Base-by-base conservation (phyloP, 2,329 filamentous ascomycete genomes). In the Clarireedia monteithiana region DNA sequence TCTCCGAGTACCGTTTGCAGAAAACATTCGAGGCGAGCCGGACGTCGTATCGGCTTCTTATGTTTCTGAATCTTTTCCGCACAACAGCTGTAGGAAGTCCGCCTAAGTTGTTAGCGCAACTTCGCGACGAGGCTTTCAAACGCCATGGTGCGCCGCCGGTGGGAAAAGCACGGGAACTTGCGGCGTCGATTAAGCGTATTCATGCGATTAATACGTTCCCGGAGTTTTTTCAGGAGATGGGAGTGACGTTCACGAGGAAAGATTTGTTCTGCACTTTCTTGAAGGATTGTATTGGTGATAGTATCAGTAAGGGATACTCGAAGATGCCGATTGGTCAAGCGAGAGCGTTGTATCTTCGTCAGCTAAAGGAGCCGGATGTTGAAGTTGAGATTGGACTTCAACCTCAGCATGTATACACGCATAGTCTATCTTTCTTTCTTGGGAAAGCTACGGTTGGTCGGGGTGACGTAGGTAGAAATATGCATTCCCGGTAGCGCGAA, bases 41-140 rank as follows among this genome's bases (percentile, higher is more conserved):
- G 27, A 77, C 74, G 1, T 77, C 74, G 0, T 79, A 79, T 62
- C 72, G 75, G 2, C 71, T 79, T 4, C 69, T 80, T 26, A 79
- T 80, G 76, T 78, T 80, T 66, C 72, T 74, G 9, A 75, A 76
- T 55, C 68, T 79, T 14, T 79, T 80, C 65, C 73, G 73, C 9
- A 71, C 67, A 48, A 73, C 71, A 0, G 75, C 73, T 3, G 71
- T 76, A 2, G 70, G 70, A 0, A 67, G 61, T 17, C 63, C 67
- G 2, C 63, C 63, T 6, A 71, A 69, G 34, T 60, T 71, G 1
- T 67, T 78, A 4, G 49, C 48, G 3, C 58, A 73, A 48, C 64
- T 78, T 30, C 70, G 73, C 50, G 72, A 78, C 39, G 70, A 71
- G 45, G 71, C 78, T 3, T 79, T 78, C 63, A 65, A 70, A 6